Conservation (phyloP, 2,329 filamentous ascomycete genomes). For the Penicillium brasilianum region DNA sequence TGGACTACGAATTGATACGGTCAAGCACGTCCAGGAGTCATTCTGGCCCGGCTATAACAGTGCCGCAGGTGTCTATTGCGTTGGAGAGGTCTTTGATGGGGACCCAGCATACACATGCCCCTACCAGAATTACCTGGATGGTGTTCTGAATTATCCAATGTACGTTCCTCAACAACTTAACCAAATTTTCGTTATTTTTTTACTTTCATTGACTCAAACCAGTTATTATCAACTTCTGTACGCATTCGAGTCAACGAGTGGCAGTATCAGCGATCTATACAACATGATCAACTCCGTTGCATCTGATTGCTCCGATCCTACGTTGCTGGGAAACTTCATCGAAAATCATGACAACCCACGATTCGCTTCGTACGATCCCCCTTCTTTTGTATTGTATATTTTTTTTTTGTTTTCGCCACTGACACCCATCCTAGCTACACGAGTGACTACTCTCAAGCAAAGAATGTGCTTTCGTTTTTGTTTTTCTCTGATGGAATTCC, state of each 20-base stretch:
- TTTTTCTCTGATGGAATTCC: conserved; percentile 66
- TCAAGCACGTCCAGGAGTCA: conserved; percentile 53
- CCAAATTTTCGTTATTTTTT: no score
- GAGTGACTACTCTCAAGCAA: conserved; percentile 52
- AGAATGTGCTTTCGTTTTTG: conserved; percentile 66
- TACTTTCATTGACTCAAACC: conserved; percentile 50
- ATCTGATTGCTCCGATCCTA: conserved; percentile 49
- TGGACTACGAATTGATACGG: conserved; percentile 59
- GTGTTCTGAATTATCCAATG: conserved; percentile 56
- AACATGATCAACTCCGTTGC: conserved; percentile 43
- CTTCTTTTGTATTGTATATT: no score
- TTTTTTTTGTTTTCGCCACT: neutral
- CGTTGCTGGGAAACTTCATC: conserved; percentile 59
- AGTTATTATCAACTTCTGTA: conserved; percentile 46
- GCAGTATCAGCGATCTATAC: conserved; percentile 43
- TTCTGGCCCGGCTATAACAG: conserved; percentile 52
- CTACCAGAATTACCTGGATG: conserved; percentile 53
- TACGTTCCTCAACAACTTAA: conserved; percentile 50
- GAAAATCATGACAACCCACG: conserved; percentile 68
- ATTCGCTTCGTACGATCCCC: conserved; percentile 48
- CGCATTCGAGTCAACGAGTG: conserved; percentile 41
- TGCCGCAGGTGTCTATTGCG: conserved; percentile 53
- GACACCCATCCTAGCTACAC: conserved; percentile 32
- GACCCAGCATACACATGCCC: conserved; percentile 49
- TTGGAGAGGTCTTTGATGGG: conserved; percentile 54